Conservation (phyloP, 2,329 filamentous ascomycete species). For the Aspergillus sp. region DNA sequence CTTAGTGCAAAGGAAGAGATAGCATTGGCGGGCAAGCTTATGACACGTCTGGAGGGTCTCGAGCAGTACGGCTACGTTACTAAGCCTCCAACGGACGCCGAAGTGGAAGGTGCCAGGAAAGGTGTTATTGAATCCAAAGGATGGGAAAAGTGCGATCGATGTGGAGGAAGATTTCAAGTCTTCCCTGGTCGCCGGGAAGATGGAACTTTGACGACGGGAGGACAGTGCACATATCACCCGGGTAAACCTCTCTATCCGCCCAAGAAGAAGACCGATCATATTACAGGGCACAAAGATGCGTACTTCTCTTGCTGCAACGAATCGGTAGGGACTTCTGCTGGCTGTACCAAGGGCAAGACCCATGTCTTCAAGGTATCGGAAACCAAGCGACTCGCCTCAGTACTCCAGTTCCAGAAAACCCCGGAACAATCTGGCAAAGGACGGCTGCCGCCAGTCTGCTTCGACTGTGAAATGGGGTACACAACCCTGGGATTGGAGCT, state of each 20-base stretch:
- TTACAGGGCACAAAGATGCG: conserved; percentile 59
- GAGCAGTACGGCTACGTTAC: conserved; percentile 74
- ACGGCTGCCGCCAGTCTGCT: conserved; percentile 61
- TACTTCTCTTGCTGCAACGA: conserved; percentile 80
- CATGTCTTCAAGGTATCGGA: conserved; percentile 89
- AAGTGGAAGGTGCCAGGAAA: conserved; percentile 66
- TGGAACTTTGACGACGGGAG: conserved; percentile 76
- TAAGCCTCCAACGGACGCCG: conserved; percentile 62
- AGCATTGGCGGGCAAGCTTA: conserved; percentile 61
- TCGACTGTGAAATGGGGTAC: conserved; percentile 98
- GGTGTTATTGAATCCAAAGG: conserved; percentile 69
- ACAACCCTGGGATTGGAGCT: conserved; percentile 86
- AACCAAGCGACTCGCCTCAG: conserved; percentile 70
- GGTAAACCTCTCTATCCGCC: conserved; percentile 66
- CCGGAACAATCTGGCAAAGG: conserved; percentile 51
- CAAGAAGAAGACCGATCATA: conserved; percentile 56
- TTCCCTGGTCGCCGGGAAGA: conserved; percentile 79
- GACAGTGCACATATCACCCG: conserved; percentile 78
- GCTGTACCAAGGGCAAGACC: conserved; percentile 69
- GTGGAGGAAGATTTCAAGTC: conserved; percentile 81
- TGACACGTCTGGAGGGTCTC: conserved; percentile 66
- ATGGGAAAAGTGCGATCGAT: conserved; percentile 89
- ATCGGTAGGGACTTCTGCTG: conserved; percentile 68
- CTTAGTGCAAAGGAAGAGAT: conserved; percentile 70
- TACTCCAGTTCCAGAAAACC: conserved; percentile 79